A percentile compares a stretch with the other conserved stretches of the same genome.
phyloP scores from a whole-genome alignment of 331 rosid species.

The Quercus tomentella region DNA sequence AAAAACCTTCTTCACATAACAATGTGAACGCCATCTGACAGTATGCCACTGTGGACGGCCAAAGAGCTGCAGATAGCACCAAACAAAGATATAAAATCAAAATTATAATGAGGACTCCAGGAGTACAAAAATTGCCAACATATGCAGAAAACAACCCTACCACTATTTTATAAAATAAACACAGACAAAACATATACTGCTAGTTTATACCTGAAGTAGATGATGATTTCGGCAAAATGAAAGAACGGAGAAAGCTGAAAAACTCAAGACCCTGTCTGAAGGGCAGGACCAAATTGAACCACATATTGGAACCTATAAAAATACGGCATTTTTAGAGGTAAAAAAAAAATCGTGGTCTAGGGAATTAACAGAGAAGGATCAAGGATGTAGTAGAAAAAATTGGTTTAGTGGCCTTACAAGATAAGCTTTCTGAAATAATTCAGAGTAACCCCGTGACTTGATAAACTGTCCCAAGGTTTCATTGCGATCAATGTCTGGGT shows the following conservation, averaged over 20 bases:
- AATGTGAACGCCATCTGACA: conserved; percentile 67
- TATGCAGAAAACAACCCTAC: background rate
- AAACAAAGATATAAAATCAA: background rate
- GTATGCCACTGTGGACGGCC: conserved; percentile 97
- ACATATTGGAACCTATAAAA: conserved; percentile 68
- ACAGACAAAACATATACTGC: background rate
- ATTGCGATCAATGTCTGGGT: conserved; percentile 63
- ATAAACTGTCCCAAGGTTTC: conserved; percentile 75
- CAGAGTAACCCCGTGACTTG: conserved; percentile 71
- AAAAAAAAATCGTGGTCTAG: background rate
- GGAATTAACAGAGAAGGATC: background rate
- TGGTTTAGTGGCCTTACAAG: conserved; percentile 50
- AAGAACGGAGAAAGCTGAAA: conserved; percentile 86
- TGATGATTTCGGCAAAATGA: conserved; percentile 87
- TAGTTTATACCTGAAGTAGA: conserved; percentile 65
- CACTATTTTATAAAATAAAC: background rate
- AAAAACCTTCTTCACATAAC: conserved; percentile 67
- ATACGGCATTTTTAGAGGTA: background rate
- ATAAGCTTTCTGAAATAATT: conserved; percentile 75
- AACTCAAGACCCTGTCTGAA: conserved; percentile 70
- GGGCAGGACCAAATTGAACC: conserved; percentile 92
- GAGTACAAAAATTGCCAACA: background rate
- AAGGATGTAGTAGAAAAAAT: background rate
- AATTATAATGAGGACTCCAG: background rate
- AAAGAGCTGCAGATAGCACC: conserved; percentile 49